Base-by-base conservation (phyloP, 805 yeast genomes). In the Hanseniaspora guilliermondii region DNA sequence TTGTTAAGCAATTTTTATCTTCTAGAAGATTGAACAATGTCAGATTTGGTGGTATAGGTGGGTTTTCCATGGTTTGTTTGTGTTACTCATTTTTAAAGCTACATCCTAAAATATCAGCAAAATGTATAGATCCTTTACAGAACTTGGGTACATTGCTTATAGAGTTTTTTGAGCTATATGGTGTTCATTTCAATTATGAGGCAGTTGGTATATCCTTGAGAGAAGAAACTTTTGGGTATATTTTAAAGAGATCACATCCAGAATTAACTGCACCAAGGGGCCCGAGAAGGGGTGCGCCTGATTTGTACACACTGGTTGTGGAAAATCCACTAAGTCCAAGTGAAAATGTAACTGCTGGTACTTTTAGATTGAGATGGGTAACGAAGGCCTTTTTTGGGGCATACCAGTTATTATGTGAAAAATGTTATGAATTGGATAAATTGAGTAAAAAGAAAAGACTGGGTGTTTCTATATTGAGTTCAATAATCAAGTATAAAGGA, bases 1-100 rank as follows among this genome's bases (percentile, higher is more conserved):
- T 88, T 1, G 76, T 91, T 6, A 89, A 93, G 67, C 96, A 86
- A 64, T 91, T 89, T 62, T 72, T 91, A 49, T 73, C 87, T 33
- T 80, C 87, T 1, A 73, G 97, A 61, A 78, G 76, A 56, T 71
- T 89, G 57, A 87, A 88, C 62, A 84, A 86, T 58, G 97, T 91
- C 16, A 94, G 85, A 61, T 81, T 82, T 22, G 98, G 98, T 50
- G 97, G 97, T 0, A 70, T 91, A 6, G 97, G 98, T 41, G 97
- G 97, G 0, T 91, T 83, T 65, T 80, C 96, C 7, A 85, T 87
- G n/a, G 87, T 89, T 44, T 88, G 96, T 62, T 63, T 93, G 64
- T 87, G 85, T 17, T 82, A 81, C 61, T 80, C 91, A 17, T 88
- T 89, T 63, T 68, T 89, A 58, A 76, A 73, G 60, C 70, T 85